These are phyloP conservation scores for Ceratobasidium sp. DNA, from an alignment of 1,284 basidiomycete species.

Conservation along the genomic window DNA sequence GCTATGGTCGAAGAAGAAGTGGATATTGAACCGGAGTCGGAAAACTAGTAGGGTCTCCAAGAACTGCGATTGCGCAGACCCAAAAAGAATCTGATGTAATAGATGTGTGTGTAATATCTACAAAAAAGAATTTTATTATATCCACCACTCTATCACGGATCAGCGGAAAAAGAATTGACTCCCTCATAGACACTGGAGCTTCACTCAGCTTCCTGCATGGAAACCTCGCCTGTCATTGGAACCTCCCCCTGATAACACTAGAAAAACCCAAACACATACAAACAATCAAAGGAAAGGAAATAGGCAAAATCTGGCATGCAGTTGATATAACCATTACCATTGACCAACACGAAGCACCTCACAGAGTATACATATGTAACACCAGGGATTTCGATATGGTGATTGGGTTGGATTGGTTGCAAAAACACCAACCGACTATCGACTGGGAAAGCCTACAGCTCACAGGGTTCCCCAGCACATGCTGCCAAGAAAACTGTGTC, in stretches of 20 bases:
- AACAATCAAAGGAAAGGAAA: background rate
- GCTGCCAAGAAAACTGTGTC: background rate
- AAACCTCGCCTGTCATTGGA: background rate
- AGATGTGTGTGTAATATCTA: background rate
- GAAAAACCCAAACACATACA: background rate
- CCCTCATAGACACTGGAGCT: constrained; percentile 27
- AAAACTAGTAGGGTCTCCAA: constrained; percentile 5
- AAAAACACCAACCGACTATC: background rate
- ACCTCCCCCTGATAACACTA: background rate
- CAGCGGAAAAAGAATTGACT: background rate
- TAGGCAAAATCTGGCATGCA: constrained; percentile 11
- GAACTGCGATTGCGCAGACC: background rate
- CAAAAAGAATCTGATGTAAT: background rate
- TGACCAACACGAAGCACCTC: background rate
- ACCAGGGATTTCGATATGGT: background rate
- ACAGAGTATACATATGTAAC: background rate
- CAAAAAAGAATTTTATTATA: background rate
- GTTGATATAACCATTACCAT: background rate
- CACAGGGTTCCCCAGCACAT: background rate
- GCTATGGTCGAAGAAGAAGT: background rate
- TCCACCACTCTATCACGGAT: background rate
- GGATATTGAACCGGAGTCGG: background rate
- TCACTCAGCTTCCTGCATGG: constrained; percentile 9
- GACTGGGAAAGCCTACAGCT: background rate
- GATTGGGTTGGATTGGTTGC: background rate